phyloP scores from a whole-genome alignment of 495 filamentous ascomycete genomes.

The Daldinia bambusicola region DNA sequence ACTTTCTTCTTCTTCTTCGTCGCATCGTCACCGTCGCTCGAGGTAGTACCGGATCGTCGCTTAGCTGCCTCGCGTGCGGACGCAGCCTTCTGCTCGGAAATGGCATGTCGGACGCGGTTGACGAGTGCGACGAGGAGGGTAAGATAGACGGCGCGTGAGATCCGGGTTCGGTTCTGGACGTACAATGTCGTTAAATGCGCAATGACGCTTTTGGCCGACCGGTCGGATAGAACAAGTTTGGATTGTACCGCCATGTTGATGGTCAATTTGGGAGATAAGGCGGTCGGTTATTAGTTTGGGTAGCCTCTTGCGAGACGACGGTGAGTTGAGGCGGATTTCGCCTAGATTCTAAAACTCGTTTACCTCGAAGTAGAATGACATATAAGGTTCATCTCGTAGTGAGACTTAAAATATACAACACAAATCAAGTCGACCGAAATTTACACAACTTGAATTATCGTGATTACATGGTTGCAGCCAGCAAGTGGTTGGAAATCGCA shows the following conservation, averaged over 20 bases:
- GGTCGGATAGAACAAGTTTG: slow-evolving; percentile 73
- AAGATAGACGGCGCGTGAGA: slow-evolving; percentile 91
- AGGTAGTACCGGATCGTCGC: slow-evolving; percentile 65
- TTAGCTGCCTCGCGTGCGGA: slow-evolving; percentile 74
- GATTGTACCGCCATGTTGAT: slow-evolving; percentile 81
- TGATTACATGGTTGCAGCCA: slow-evolving; percentile 40
- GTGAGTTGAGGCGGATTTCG: slow-evolving; percentile 2
- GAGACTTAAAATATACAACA: slow-evolving; percentile 6
- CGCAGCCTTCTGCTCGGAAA: slow-evolving; percentile 91
- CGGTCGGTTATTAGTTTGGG: not conserved
- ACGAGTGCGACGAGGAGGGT: slow-evolving; percentile 89
- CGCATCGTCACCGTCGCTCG: slow-evolving; percentile 55
- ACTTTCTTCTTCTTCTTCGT: slow-evolving; percentile 83
- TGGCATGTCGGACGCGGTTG: slow-evolving; percentile 89
- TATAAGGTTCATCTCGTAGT: slow-evolving; percentile 1
- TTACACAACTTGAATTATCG: slow-evolving; percentile 27
- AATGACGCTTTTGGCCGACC: slow-evolving; percentile 77
- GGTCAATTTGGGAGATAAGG: slow-evolving; percentile 10
- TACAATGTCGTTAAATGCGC: slow-evolving; percentile 79
- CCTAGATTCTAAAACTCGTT: slow-evolving; percentile 23
- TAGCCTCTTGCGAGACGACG: not conserved
- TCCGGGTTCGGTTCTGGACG: slow-evolving; percentile 83
- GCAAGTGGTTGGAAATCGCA: not conserved
- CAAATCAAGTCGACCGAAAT: slow-evolving; percentile 14
- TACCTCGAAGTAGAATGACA: slow-evolving; percentile 6